Conservation (phyloP, 176 grass and related monocot genomes). For the Oryza nivara region DNA sequence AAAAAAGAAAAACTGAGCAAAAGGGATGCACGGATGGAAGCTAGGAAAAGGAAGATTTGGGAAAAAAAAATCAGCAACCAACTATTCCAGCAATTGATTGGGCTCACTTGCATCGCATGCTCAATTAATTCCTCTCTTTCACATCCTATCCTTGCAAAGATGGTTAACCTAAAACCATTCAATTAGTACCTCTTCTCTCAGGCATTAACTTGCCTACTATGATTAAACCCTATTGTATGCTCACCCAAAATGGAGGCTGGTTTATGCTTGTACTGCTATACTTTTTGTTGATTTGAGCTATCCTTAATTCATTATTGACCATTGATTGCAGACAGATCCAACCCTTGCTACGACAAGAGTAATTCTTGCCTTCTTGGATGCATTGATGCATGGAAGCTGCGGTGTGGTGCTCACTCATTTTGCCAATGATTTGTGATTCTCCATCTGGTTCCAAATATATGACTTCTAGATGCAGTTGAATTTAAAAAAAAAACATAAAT, state of each 20-base stretch:
- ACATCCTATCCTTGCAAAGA: conserved; percentile 17
- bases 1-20: background rate
- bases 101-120: conserved; percentile 29
- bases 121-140: conserved; percentile 25
- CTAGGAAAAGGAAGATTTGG: background rate
- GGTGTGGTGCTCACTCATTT: background rate
- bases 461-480: background rate
- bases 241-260: conserved; percentile 55
- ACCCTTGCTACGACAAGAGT: background rate
- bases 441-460: background rate
- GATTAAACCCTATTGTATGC: conserved; percentile 39
- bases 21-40: background rate
- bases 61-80: conserved; percentile 29
- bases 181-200: background rate
- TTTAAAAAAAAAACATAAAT: background rate
- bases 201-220: conserved; percentile 36
- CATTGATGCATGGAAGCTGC: background rate
- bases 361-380: conserved; percentile 12
- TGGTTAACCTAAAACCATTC: conserved; percentile 54
- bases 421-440: background rate
- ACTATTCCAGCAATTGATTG: conserved; percentile 55
- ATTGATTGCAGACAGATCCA: conserved; percentile 39
- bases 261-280: conserved; percentile 30
- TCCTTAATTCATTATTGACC: background rate
- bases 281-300: background rate